phyloP scores from a whole-genome alignment of 345 rosid species.

The Aquilaria sinensis region DNA sequence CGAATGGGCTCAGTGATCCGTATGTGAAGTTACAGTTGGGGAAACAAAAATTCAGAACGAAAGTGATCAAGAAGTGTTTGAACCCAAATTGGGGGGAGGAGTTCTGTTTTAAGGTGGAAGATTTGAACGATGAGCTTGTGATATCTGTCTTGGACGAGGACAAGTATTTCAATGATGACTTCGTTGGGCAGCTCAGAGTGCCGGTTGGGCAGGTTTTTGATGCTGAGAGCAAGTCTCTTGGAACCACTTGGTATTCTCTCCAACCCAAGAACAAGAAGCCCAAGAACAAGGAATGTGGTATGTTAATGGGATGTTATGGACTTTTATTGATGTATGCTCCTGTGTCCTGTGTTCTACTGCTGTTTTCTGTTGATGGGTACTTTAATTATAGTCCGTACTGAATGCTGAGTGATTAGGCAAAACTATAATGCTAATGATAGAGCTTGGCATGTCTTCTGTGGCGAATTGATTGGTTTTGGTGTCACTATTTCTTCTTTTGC shows the following conservation, averaged over 20 bases:
- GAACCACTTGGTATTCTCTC: conserved; percentile 69
- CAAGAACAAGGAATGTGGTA: conserved; percentile 80
- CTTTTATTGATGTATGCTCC: no score
- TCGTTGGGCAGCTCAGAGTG: conserved; percentile 64
- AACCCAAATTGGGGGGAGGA: conserved; percentile 93
- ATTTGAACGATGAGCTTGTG: conserved; percentile 77
- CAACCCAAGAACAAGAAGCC: conserved; percentile 75
- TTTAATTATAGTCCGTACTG: no score
- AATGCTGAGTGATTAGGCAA: no score
- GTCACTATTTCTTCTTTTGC: no score
- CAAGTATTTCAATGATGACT: conserved; percentile 82
- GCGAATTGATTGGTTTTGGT: no score
- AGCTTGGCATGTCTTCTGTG: no score
- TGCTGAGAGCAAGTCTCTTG: conserved; percentile 71
- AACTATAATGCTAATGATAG: no score
- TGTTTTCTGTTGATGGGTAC: no score
- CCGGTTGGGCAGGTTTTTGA: conserved; percentile 68
- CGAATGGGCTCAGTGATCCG: conserved; percentile 86
- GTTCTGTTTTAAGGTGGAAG: conserved; percentile 86
- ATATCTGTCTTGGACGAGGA: conserved; percentile 84
- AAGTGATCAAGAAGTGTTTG: conserved; percentile 81
- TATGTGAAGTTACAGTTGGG: conserved; percentile 83
- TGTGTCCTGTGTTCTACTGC: no score
- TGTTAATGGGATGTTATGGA: neutral
- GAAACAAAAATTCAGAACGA: conserved; percentile 61